These are phyloP conservation scores for Plasmodium yoelii DNA, from an alignment of 169 alveolate genomes.

Conservation along the genomic window DNA sequence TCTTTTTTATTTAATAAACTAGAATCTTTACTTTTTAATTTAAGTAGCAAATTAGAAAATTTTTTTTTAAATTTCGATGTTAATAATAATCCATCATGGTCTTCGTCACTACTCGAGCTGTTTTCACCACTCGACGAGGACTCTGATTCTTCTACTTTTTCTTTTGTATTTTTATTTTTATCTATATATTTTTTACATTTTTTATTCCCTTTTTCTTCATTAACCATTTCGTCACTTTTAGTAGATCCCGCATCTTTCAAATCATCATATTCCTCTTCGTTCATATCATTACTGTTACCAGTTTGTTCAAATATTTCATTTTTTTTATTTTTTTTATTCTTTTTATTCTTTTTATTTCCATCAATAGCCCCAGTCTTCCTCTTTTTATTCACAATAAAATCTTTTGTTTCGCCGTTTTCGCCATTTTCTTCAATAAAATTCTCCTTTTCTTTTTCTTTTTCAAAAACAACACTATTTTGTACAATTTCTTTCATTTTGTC, in stretches of 20 bases:
- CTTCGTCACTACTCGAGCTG: slow-evolving; percentile 76
- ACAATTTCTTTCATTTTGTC: no score
- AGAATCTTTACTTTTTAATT: slow-evolving; percentile 59
- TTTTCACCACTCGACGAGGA: slow-evolving; percentile 27
- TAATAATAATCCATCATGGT: slow-evolving; percentile 67
- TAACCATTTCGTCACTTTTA: background rate
- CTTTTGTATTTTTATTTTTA: background rate
- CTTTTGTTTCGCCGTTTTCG: slow-evolving; percentile 1
- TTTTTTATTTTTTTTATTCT: background rate
- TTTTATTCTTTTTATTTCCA: background rate
- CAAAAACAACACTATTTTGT: no score
- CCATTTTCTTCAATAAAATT: no score
- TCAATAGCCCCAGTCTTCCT: background rate
- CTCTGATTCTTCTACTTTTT: slow-evolving; percentile 5
- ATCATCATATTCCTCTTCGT: background rate
- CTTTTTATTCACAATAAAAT: background rate
- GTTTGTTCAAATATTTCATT: background rate
- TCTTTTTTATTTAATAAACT: slow-evolving; percentile 28
- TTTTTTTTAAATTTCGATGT: slow-evolving; percentile 71
- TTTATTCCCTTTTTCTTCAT: slow-evolving; percentile 6
- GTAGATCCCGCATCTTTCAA: background rate
- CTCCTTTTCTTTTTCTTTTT: no score
- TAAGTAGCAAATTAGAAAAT: slow-evolving; percentile 32
- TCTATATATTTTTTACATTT: background rate
- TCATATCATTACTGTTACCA: background rate